These are phyloP conservation scores for Craterostigma plantagineum DNA, from an alignment of 257 asterid genomes.

Conservation along the genomic window DNA sequence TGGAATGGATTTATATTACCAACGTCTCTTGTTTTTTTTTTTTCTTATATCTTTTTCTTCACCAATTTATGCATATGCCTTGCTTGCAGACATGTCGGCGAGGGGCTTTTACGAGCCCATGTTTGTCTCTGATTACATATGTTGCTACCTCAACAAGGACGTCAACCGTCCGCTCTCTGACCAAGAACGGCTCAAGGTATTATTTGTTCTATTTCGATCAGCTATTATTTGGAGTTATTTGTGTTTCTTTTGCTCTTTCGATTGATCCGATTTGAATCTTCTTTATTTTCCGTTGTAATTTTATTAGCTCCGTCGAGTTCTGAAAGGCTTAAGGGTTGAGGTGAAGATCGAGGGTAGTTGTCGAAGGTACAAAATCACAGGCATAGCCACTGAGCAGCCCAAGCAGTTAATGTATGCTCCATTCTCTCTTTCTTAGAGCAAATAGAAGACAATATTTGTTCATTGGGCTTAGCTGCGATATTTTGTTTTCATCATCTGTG, in stretches of 20 bases:
- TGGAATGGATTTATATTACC: too few relatives aligned
- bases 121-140: constrained; percentile 20
- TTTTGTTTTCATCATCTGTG: not conserved
- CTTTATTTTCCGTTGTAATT: too few relatives aligned
- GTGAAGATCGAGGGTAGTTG: constrained; percentile 11
- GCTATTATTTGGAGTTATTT: too few relatives aligned
- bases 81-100: constrained; percentile 63
- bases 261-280: not conserved
- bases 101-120: constrained; percentile 51
- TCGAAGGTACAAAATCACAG: constrained; percentile 27
- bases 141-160: constrained; percentile 19
- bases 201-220: too few relatives aligned
- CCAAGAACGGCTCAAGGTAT: constrained; percentile 58
- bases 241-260: not conserved
- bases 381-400: constrained; percentile 21
- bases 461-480: not conserved
- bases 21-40: too few relatives aligned
- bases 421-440: constrained; percentile 2
- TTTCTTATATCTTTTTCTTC: constrained; percentile 1
- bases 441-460: not conserved
- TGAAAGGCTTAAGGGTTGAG: constrained; percentile 41
- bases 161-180: constrained; percentile 22
- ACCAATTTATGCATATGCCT: not conserved
- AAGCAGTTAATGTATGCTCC: constrained; percentile 28
- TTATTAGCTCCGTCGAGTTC: constrained; percentile 27